Evolutionary conservation across 2,329 filamentous ascomycete genomes (phyloP), one percentile per base, ranked within the genome.

Genomic region (Beauveria medogensis): DNA sequence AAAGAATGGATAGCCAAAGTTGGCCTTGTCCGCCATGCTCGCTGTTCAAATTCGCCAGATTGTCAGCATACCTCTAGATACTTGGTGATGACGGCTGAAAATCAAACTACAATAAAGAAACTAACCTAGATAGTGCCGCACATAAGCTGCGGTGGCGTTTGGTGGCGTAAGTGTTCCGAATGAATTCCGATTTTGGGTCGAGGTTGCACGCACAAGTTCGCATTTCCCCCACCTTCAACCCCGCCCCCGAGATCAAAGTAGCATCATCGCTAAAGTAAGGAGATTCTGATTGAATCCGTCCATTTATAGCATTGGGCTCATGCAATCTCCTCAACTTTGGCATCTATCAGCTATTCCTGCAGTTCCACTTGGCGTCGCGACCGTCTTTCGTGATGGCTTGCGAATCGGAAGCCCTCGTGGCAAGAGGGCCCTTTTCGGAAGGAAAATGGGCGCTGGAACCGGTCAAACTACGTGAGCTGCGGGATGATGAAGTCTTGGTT

Each of bases 401-500:
- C 60, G 62, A 66, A 50, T 71, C 69, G 2, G 66, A 69, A 47
- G 71, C 70, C 1, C 62, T 72, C 5, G 68, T 72, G 4, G 68
- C 70, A 0, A 65, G 70, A 22, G 71, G 70, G 1, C 70, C 70
- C 0, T 69, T 72, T 34, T 70, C 69, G 10, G 64, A 70, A 24
- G 68, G 69, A 0, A 70, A 69, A 64, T 73, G 71, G 71, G 66
- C 67, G 2, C 65, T 73, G 7, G 70, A 72, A 30, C 63, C 66
- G 0, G 69, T 73, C 1, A 66, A 64, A 1, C 66, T 72, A 14
- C 68, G 69, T 12, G 66, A 66, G 1, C 53, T 68, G 12, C 67
- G 64, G 7, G 70, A 77, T 1, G 76, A 80, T 34, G 81, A 84
- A 67, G 69, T 83, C 2, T 70, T 83, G 2, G 76, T 84, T 3